Evolutionary conservation across 306 rosid species (phyloP).

Genomic region (Acacia melanoxylon): DNA sequence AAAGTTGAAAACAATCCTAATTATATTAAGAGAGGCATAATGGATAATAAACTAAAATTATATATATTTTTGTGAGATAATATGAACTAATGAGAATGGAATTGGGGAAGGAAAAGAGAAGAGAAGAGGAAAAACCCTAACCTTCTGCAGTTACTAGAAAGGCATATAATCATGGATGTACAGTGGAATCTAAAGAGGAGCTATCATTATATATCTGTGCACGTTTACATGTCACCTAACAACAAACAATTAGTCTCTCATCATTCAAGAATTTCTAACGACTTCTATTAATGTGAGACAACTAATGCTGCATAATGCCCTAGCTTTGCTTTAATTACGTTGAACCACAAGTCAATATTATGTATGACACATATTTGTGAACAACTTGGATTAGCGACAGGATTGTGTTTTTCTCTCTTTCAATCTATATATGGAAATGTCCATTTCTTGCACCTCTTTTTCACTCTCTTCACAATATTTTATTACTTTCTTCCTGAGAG

Average conservation of each 20-base stretch:
- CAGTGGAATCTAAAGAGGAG: conserved; percentile 41
- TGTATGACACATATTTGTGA: background rate
- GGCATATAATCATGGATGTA: conserved; percentile 31
- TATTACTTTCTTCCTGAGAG: background rate
- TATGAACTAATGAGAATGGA: conserved; percentile 1
- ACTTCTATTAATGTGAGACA: conserved; percentile 33
- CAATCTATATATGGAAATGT: background rate
- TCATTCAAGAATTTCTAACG: conserved; percentile 31
- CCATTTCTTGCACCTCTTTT: background rate
- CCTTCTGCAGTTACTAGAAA: conserved; percentile 33
- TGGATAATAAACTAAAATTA: background rate
- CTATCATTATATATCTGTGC: conserved; percentile 41
- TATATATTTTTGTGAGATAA: background rate
- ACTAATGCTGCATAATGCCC: conserved; percentile 32
- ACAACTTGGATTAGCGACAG: background rate
- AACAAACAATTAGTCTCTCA: conserved; percentile 43
- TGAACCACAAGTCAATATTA: background rate
- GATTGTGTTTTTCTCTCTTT: background rate
- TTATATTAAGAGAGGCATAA: background rate
- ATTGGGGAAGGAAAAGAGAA: background rate
- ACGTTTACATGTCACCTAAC: conserved; percentile 64
- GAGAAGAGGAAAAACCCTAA: background rate
- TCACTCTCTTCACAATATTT: background rate
- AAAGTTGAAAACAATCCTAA: no score
- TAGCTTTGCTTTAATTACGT: conserved; percentile 27